Percentiles rank a stretch among this genome's conserved stretches.
Evolutionary conservation across 306 rosid species (phyloP).

Genomic region (Ormosia emarginata): DNA sequence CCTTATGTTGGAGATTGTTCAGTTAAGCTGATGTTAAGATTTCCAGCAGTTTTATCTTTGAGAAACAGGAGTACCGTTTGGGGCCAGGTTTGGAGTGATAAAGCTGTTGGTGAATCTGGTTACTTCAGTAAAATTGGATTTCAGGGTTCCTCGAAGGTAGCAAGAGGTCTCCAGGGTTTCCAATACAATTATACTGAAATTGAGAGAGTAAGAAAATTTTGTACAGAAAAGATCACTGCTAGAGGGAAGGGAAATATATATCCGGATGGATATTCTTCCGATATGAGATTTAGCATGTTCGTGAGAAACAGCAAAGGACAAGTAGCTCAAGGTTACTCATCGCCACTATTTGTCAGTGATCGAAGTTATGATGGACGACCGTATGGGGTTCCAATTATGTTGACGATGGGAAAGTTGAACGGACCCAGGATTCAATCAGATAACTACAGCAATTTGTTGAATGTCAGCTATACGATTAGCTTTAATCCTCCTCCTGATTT

Average conservation of each 20-base stretch:
- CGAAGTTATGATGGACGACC: slow-evolving; percentile 28
- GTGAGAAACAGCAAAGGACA: slow-evolving; percentile 58
- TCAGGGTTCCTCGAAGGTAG: slow-evolving; percentile 27
- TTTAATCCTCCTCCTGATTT: slow-evolving; percentile 43
- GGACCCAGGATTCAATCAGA: background rate
- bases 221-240: slow-evolving; percentile 41
- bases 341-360: slow-evolving; percentile 60
- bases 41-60: slow-evolving; percentile 55
- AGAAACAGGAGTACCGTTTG: slow-evolving; percentile 51
- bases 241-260: slow-evolving; percentile 45
- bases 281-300: slow-evolving; percentile 58
- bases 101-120: slow-evolving; percentile 43
- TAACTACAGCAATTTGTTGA: slow-evolving; percentile 28
- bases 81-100: slow-evolving; percentile 70
- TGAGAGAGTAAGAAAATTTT: slow-evolving; percentile 35
- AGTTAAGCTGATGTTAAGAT: slow-evolving; percentile 45
- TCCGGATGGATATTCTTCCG: slow-evolving; percentile 65
- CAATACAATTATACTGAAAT: slow-evolving; percentile 60
- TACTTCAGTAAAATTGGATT: slow-evolving; percentile 55
- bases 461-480: slow-evolving; percentile 61
- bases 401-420: slow-evolving; percentile 2
- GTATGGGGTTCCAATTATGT: slow-evolving; percentile 26
- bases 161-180: slow-evolving; percentile 27
- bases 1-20: slow-evolving; percentile 73
- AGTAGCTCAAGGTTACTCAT: slow-evolving; percentile 55